These are phyloP conservation scores for Polytrichum commune DNA, from an alignment of 225 moss, liverwort and hornwort species.

Conservation along the genomic window DNA sequence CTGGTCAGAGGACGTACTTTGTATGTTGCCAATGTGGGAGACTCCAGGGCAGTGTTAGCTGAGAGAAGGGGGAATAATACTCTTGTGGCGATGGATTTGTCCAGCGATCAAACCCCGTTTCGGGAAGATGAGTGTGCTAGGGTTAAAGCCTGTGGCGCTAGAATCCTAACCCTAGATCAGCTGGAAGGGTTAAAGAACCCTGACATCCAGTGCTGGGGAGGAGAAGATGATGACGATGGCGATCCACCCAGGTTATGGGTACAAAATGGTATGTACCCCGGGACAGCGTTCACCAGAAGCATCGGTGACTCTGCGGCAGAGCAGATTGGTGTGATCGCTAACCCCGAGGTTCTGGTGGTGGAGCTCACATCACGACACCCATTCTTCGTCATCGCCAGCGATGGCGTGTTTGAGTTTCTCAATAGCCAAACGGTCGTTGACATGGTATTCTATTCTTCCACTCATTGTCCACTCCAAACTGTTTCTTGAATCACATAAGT, in stretches of 20 bases:
- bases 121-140: constrained; percentile 79
- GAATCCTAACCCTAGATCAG: constrained; percentile 90
- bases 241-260: constrained; percentile 96
- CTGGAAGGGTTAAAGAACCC: constrained; percentile 94
- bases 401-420: constrained; percentile 94
- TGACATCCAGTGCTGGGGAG: constrained; percentile 85
- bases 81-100: constrained; percentile 64
- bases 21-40: constrained; percentile 93
- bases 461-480: not conserved
- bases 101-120: constrained; percentile 93
- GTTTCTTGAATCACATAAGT: not conserved
- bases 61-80: constrained; percentile 55
- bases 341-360: constrained; percentile 85
- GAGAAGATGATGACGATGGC: constrained; percentile 94
- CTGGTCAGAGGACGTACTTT: constrained; percentile 83
- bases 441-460: constrained; percentile 43
- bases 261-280: constrained; percentile 87
- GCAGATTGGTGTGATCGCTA: constrained; percentile 93
- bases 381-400: constrained; percentile 90
- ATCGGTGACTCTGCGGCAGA: constrained; percentile 91
- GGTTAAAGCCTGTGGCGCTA: constrained; percentile 70
- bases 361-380: constrained; percentile 72
- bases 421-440: constrained; percentile 92
- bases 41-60: constrained; percentile 81
- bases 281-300: constrained; percentile 93